Evolutionary conservation across 78 protist genomes (phyloP), one percentile per base, ranked within the genome.

Genomic region (Tieghemostelium lacteum): DNA sequence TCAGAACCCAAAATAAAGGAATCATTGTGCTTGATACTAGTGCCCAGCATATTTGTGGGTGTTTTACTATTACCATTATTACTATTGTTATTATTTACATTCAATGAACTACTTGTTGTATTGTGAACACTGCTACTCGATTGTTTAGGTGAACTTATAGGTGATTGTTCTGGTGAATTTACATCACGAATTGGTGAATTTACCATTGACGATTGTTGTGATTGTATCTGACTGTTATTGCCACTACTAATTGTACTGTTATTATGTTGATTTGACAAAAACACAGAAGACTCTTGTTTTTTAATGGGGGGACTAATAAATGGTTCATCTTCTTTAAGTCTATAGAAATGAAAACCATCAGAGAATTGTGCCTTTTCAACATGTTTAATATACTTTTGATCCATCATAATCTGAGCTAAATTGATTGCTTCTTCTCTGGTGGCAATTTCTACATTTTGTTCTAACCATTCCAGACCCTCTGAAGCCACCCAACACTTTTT

Each of bases 301-400:
- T 40, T 49, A 7, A 58, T 19, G 22, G 64, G 65, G 22, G 75
- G 60, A 2, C 69, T 54, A 36, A 50, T 50, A 2, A 57, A 55
- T 42, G 55, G 63, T 8, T 69, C 58, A 67, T 80, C 89, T 28
- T 80, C 89, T 80, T 69, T 80, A 33, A 80, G 33, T 39, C 89
- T 31, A 67, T 80, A 80, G 22, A 58, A 80, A 55, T 67, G 52
- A 36, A 67, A 72, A 42, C 78, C 89, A 58, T 80, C 89, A 10
- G 58, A 69, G 69, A 80, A 80, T 58, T 71, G 57, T 17, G 73
- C 37, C 39, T 80, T 80, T n/a, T 80, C 89, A 17, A 80, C 77
- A 29, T 57, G 57, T 58, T 80, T 80, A 31, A 80, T 58, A 19
- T 31, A 69, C 28, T 80, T 80, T 12, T 14, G 26, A 20, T 80